phyloP scores from a whole-genome alignment of 805 yeast species.

The Candida germanica region DNA sequence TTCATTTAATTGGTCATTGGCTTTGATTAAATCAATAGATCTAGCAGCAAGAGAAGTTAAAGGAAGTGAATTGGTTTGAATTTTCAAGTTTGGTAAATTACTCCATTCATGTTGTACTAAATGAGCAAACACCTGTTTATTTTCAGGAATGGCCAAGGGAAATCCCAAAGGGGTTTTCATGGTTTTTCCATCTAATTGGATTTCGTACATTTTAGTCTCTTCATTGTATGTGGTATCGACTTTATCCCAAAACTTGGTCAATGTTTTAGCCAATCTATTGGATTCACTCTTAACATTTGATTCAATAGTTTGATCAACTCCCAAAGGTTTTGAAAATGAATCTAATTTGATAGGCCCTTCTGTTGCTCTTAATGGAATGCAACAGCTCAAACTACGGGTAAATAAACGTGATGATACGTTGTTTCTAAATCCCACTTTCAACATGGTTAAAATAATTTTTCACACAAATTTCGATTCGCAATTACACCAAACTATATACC shows the following conservation, averaged over 20 bases:
- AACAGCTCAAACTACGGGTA: conserved; percentile 1
- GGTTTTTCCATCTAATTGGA: conserved; percentile 72
- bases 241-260: conserved; percentile 78
- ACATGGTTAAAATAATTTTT: conserved; percentile 6
- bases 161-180: conserved; percentile 83
- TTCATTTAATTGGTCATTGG: conserved; percentile 23
- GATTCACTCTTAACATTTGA: conserved; percentile 57
- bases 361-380: conserved; percentile 12
- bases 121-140: conserved; percentile 63
- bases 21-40: conserved; percentile 65
- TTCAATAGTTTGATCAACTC: conserved; percentile 41
- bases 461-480: background rate
- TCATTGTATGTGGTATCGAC: conserved; percentile 44
- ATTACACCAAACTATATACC: background rate
- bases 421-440: conserved; percentile 7
- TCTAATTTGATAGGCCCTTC: conserved; percentile 16
- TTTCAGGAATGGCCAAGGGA: conserved; percentile 58
- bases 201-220: conserved; percentile 36
- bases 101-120: conserved; percentile 88
- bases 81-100: conserved; percentile 56
- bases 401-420: conserved; percentile 1
- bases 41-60: conserved; percentile 84
- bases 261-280: conserved; percentile 65
- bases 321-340: conserved; percentile 16
- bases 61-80: conserved; percentile 79